Base-by-base conservation (phyloP, 2,329 filamentous ascomycete genomes). In the Rhexocercosporidium sp. region DNA sequence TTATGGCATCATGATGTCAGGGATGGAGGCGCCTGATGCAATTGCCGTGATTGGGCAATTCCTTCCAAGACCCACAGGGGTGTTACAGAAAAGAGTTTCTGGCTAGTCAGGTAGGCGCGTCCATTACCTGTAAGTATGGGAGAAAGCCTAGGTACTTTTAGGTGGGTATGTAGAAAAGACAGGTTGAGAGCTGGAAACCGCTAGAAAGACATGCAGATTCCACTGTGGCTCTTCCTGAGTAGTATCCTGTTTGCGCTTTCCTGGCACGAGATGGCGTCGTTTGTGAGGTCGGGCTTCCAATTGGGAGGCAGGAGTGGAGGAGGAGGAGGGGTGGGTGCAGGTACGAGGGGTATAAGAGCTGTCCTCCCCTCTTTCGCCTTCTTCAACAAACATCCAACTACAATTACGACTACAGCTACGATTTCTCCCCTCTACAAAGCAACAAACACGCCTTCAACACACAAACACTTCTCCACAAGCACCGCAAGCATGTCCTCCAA, bases 401-500 rank as follows among this genome's bases (percentile, higher is more conserved):
- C 37, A 49, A n/a, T 7, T 37, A 29, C 62, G 37, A 22, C 27
- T 27, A 29, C 46, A 41, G 4, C 37, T 51, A 31, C 62, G 44
- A 39, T 9, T 12, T 18, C 62, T 27, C 5, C 22, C 46, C 29
- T 51, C 22, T 27, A 14, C 27, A 9, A n/a, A 18, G 49, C 11
- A 29, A 29, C 9, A 29, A 18, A 44, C 34, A 44, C 34, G 29
- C 47, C 4, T 3, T 22, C 34, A 29, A 65, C 63, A 39, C 57
- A 39, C 31, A 47, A 16, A 29, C 29, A 39, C 56, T 56, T 61
- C 29, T 54, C 46, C 6, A 60, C 41, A 29, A 65, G 27, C 4
- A 20, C 62, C n/a, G 22, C 41, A 25, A 54, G 22, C 22, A 61
- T 59, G 44, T 47, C 78, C 69, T 66, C 72, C n/a, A 41, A 83